Evolutionary conservation across 2,329 filamentous ascomycete genomes (phyloP), one percentile per base, ranked within the genome.

Genomic region (Seiridium cupressi): DNA sequence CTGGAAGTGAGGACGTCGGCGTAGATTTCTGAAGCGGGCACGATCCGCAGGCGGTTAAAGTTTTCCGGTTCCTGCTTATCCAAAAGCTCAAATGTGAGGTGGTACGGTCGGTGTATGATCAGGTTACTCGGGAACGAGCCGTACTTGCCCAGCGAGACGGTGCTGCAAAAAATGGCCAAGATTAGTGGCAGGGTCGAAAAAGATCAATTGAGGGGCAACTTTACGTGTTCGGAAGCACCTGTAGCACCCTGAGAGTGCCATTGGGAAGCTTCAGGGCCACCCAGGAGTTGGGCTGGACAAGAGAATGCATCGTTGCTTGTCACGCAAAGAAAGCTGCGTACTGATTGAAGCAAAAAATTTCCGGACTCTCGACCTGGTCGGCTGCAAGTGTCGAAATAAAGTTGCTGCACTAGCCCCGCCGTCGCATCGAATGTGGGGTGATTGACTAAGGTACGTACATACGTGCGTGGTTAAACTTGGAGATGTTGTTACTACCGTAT

Each of bases 81-180:
- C 64, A 90, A 84, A 2, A 98, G 82, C 74, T 98, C 94, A 76
- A 92, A 99, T 1, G 93, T 98, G 62, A 96, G 81, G 77, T 97
- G 87, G 72, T 92, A 97, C 0, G 95, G 95, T 6, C 95, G 89
- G n/a, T 92, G 90, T 63, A 99, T 85, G 51, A 99, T 86, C 38
- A 95, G 84, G 72, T 98, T 97, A 57, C 91, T 88, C 13, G 92
- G 89, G 72, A 99, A 97, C 2, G 87, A 87, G 64, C 95, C 95
- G 73, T 95, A 96, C 84, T 97, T 98, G 59, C 93, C 93, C 40
- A 98, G 81, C 1, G 91, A 92, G 65, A 98, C 90, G 49, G 87
- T 91, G 46, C 93, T 97, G 68, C 44, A 54, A 18, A 40, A 40
- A 32, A 51, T 26, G 31, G 31, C 26, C 11, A 42, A n/a, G 49